Evolutionary conservation across 2,329 filamentous ascomycete species (phyloP).

Genomic region (Pseudogymnoascus sp.): DNA sequence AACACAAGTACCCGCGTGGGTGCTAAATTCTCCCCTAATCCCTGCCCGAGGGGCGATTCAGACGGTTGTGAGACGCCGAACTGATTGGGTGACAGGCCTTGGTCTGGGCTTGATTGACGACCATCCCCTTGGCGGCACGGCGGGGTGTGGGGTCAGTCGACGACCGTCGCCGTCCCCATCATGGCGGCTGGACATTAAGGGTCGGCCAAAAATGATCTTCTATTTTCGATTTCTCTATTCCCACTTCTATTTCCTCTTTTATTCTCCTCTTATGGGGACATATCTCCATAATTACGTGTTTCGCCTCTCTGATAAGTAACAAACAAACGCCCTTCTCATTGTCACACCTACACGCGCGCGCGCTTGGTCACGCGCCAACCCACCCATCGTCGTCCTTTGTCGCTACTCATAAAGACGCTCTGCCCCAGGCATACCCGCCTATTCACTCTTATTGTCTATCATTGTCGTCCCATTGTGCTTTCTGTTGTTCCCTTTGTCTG

Average conservation of each 20-base stretch:
- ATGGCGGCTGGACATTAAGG: constrained; percentile 8
- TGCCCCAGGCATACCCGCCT: not conserved
- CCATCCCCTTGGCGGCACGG: not conserved
- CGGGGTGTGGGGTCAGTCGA: not conserved
- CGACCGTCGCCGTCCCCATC: not conserved
- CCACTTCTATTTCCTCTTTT: not conserved
- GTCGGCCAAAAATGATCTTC: not conserved
- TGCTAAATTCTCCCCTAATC: not conserved
- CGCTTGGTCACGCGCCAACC: constrained; percentile 7
- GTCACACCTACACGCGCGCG: not conserved
- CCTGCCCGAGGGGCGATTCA: not conserved
- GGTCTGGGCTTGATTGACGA: not conserved
- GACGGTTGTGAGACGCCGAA: not conserved
- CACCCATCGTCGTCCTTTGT: not conserved
- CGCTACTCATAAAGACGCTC: not conserved
- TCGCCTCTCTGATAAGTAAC: not conserved
- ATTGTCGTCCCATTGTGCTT: constrained; percentile 3
- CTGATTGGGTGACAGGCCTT: constrained; percentile 8
- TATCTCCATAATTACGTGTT: not conserved
- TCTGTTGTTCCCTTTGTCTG: not conserved
- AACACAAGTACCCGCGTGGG: not conserved
- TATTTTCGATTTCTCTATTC: not conserved
- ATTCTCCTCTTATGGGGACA: not conserved
- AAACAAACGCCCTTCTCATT: constrained; percentile 8
- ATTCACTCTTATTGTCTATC: not conserved